Evolutionary conservation across 1,284 basidiomycete genomes (phyloP).

Genomic region (Naganishia cerealis): DNA sequence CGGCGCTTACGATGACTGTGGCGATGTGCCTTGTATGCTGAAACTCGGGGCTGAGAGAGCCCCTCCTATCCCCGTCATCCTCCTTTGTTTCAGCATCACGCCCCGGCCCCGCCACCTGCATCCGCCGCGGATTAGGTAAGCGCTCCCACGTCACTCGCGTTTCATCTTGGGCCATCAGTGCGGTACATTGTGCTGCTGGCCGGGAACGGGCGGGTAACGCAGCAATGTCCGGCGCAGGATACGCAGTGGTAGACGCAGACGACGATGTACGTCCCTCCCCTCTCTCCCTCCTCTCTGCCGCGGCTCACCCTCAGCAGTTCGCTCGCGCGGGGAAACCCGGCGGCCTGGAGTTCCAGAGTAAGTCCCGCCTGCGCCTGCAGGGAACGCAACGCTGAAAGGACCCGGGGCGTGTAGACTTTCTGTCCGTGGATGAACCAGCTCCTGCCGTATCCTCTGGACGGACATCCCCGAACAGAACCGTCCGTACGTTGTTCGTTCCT

Average conservation of each 20-base stretch:
- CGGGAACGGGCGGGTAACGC: background rate
- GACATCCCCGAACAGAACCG: background rate
- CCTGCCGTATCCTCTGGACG: background rate
- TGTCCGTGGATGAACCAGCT: background rate
- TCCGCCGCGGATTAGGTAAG: background rate
- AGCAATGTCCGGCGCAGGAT: conserved; percentile 43
- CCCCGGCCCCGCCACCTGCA: background rate
- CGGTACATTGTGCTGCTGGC: background rate
- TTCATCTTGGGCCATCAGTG: too few species aligned
- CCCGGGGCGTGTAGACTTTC: background rate
- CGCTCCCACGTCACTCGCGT: background rate
- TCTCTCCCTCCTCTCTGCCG: conserved; percentile 1
- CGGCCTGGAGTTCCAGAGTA: conserved; percentile 53
- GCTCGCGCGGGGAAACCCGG: conserved; percentile 29
- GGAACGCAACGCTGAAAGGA: too few species aligned
- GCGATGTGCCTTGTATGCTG: too few species aligned
- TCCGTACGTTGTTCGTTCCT: background rate
- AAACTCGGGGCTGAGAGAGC: too few species aligned
- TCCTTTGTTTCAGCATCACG: conserved; percentile 4
- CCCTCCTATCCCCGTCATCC: background rate
- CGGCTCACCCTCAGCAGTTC: conserved; percentile 25
- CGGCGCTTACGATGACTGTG: too few species aligned
- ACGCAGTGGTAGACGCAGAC: conserved; percentile 53
- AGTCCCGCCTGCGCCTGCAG: conserved; percentile 2
- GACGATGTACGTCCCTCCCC: conserved; percentile 44